Evolutionary conservation across 2,329 filamentous ascomycete genomes (phyloP).

Genomic region (Sporothrix brunneoviolacea): DNA sequence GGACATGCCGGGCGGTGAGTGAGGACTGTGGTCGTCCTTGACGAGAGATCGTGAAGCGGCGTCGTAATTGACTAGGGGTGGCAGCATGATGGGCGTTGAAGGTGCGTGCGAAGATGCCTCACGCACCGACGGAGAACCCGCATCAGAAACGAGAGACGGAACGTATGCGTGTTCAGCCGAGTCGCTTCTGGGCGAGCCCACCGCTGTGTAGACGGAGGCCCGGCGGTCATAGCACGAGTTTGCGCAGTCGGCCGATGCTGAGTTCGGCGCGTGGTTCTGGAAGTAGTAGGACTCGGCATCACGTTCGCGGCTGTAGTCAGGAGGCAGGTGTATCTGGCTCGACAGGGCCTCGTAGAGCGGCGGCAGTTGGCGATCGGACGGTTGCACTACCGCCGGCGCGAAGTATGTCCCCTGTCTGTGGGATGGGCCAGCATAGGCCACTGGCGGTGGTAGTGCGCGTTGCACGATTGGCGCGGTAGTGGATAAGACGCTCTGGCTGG

Average conservation of each 20-base stretch:
- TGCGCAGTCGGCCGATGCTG: not conserved
- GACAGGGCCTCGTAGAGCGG: not conserved
- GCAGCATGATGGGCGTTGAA: slow-evolving; percentile 15
- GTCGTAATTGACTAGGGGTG: no score
- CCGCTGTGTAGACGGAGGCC: not conserved
- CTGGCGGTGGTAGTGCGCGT: slow-evolving; percentile 2
- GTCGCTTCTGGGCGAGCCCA: slow-evolving; percentile 44
- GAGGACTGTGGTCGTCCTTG: not conserved
- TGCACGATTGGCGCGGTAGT: no score
- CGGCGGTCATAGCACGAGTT: slow-evolving; percentile 3
- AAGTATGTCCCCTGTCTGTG: no score
- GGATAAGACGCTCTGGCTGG: no score
- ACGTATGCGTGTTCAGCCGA: slow-evolving; percentile 46
- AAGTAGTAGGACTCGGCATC: not conserved
- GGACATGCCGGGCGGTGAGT: no score
- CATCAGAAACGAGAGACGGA: slow-evolving; percentile 66
- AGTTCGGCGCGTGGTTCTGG: not conserved
- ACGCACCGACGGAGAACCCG: slow-evolving; percentile 53
- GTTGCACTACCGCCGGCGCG: no score
- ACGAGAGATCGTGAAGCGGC: no score
- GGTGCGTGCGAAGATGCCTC: slow-evolving; percentile 28
- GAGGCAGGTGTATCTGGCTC: not conserved
- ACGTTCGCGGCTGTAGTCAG: not conserved
- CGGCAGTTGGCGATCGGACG: not conserved
- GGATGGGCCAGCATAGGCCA: no score